phyloP scores from a whole-genome alignment of 768 basidiomycete species.

The Naganishia onofrii region DNA sequence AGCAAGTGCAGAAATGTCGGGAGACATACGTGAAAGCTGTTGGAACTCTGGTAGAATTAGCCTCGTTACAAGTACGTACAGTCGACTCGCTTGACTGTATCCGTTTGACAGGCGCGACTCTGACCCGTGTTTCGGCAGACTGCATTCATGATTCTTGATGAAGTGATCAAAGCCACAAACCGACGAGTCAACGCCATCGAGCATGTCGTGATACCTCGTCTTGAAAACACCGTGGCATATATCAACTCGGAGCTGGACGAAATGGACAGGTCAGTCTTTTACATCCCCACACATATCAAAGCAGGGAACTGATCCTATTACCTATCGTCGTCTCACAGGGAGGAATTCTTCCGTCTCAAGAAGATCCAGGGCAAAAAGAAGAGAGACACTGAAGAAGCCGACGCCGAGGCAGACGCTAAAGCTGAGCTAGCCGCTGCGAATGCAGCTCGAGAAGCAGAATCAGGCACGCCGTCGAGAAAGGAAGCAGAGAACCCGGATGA shows the following conservation, averaged over 20 bases:
- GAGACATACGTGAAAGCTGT: constrained; percentile 98
- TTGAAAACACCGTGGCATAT: constrained; percentile 97
- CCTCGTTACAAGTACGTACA: constrained; percentile 64
- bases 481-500: constrained; percentile 45
- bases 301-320: no score
- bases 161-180: constrained; percentile 98
- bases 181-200: constrained; percentile 98
- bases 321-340: constrained; percentile 31
- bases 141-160: constrained; percentile 96
- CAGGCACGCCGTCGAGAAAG: constrained; percentile 27
- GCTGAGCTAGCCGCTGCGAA: constrained; percentile 43
- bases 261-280: constrained; percentile 81
- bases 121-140: constrained; percentile 60
- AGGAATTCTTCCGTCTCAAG: constrained; percentile 70
- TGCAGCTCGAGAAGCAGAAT: constrained; percentile 26
- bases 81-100: not conserved
- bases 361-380: constrained; percentile 98
- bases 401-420: constrained; percentile 31
- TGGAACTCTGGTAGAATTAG: constrained; percentile 93
- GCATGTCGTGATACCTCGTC: constrained; percentile 87
- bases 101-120: not conserved
- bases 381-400: constrained; percentile 62
- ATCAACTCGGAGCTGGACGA: constrained; percentile 96
- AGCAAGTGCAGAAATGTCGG: constrained; percentile 89
- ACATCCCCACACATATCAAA: no score